Evolutionary conservation across 768 basidiomycete species (phyloP).

Genomic region (Leccinum pellstonianum): DNA sequence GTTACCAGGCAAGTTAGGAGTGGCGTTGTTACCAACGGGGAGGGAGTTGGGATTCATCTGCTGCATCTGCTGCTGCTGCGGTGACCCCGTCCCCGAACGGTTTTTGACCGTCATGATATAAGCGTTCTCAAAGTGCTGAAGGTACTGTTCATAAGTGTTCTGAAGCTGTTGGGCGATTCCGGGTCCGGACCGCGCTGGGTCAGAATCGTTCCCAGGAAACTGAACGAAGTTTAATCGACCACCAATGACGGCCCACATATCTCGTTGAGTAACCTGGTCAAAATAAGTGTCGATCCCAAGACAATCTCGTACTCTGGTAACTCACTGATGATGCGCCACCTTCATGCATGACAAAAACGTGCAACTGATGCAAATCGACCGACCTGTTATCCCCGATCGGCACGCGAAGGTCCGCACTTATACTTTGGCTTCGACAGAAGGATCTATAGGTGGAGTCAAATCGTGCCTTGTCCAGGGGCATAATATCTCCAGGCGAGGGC

Average conservation of each 20-base stretch:
- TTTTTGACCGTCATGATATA: conserved; percentile 44
- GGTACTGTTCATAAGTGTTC: conserved; percentile 58
- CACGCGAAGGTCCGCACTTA: conserved; percentile 41
- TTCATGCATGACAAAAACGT: conserved; percentile 56
- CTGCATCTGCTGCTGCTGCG: conserved; percentile 13
- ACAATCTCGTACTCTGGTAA: conserved; percentile 7
- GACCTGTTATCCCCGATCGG: conserved; percentile 50
- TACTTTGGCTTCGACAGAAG: conserved; percentile 43
- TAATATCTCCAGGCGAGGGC: conserved; percentile 11
- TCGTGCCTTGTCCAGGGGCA: conserved; percentile 47
- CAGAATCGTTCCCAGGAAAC: conserved; percentile 58
- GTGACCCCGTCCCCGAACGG: conserved; percentile 15
- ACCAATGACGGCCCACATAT: conserved; percentile 64
- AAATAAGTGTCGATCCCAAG: conserved; percentile 8
- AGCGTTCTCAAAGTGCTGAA: conserved; percentile 54
- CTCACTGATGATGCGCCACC: conserved; percentile 52
- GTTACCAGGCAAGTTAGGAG: conserved; percentile 13
- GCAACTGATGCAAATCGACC: conserved; percentile 62
- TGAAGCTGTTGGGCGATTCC: conserved; percentile 58
- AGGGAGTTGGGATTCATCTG: conserved; percentile 16
- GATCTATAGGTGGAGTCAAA: conserved; percentile 54
- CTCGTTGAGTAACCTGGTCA: conserved; percentile 51
- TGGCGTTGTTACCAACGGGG: conserved; percentile 9
- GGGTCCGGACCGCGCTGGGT: conserved; percentile 63
- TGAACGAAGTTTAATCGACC: conserved; percentile 65